A percentile compares a stretch with the other conserved stretches of the same genome.
Evolutionary conservation across 169 alveolate genomes (phyloP).

Genomic region (Cryptosporidium canis): DNA sequence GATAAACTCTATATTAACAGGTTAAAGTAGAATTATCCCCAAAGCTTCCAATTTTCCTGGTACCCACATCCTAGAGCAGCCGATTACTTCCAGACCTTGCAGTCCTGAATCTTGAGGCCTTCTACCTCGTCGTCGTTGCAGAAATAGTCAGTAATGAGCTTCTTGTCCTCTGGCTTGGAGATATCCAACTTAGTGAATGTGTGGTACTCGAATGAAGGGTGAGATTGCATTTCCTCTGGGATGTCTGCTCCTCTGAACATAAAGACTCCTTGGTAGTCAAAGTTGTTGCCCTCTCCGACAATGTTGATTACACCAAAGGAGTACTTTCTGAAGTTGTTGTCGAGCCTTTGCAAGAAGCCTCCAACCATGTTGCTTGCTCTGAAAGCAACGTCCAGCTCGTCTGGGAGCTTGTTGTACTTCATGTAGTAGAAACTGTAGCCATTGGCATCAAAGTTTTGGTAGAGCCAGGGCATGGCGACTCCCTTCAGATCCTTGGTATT

Average conservation of each 20-base stretch:
- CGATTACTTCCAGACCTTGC: slow-evolving; percentile 88
- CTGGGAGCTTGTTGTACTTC: slow-evolving; percentile 93
- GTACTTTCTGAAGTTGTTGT: slow-evolving; percentile 89
- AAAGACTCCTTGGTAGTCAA: slow-evolving; percentile 96
- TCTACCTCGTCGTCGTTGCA: slow-evolving; percentile 89
- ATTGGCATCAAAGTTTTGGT: slow-evolving; percentile 86
- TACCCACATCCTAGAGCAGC: neutral
- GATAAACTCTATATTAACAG: neutral
- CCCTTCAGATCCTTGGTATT: slow-evolving; percentile 89
- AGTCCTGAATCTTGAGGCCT: slow-evolving; percentile 83
- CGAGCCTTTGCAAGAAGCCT: slow-evolving; percentile 94
- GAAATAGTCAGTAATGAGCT: slow-evolving; percentile 91
- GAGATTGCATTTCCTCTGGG: slow-evolving; percentile 91
- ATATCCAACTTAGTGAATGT: slow-evolving; percentile 86
- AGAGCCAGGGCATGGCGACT: slow-evolving; percentile 89
- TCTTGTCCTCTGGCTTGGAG: slow-evolving; percentile 85
- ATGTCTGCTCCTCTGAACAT: slow-evolving; percentile 93
- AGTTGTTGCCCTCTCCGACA: slow-evolving; percentile 90
- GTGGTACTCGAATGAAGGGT: slow-evolving; percentile 95
- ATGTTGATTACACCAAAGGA: slow-evolving; percentile 94
- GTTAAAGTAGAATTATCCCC: neutral
- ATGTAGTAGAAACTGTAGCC: slow-evolving; percentile 92
- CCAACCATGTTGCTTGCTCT: slow-evolving; percentile 91
- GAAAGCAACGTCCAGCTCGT: slow-evolving; percentile 91
- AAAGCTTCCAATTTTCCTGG: neutral